Conservation (phyloP, 192 early-diverging fungal genomes). For the Kappamyces sp. region DNA sequence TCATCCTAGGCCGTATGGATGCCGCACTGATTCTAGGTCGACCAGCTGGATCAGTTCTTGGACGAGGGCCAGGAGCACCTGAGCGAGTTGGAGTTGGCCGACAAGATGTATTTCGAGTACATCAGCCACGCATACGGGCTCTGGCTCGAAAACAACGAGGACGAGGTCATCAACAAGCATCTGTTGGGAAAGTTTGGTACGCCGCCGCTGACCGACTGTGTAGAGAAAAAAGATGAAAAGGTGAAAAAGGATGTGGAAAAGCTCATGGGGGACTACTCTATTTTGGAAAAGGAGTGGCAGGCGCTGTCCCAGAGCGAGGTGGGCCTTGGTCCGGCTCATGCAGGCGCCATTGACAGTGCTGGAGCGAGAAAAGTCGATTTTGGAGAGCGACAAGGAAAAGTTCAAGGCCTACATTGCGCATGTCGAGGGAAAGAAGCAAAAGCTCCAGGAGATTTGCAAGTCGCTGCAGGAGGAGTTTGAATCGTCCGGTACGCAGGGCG, state of each 20-base stretch:
- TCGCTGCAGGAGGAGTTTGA: slow-evolving; percentile 31
- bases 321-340: slow-evolving; percentile 30
- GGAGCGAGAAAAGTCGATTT: slow-evolving; percentile 46
- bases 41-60: slow-evolving; percentile 35
- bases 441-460: slow-evolving; percentile 44
- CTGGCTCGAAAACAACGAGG: slow-evolving; percentile 64
- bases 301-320: slow-evolving; percentile 35
- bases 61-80: slow-evolving; percentile 14
- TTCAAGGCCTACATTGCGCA: slow-evolving; percentile 43
- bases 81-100: slow-evolving; percentile 29
- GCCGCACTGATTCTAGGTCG: slow-evolving; percentile 38
- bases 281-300: slow-evolving; percentile 46
- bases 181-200: slow-evolving; percentile 53
- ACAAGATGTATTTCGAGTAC: slow-evolving; percentile 69
- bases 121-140: slow-evolving; percentile 53
- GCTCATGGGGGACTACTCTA: slow-evolving; percentile 37
- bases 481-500: slow-evolving; percentile 13
- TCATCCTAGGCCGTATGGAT: background rate
- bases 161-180: slow-evolving; percentile 47
- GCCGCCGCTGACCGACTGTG: background rate
- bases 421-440: slow-evolving; percentile 36
- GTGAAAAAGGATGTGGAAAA: slow-evolving; percentile 35
- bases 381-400: slow-evolving; percentile 57
- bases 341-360: slow-evolving; percentile 49
- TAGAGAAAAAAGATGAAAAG: slow-evolving; percentile 51